These are phyloP conservation scores for Gyrodon lividus DNA, from an alignment of 768 basidiomycete genomes.

Conservation along the genomic window DNA sequence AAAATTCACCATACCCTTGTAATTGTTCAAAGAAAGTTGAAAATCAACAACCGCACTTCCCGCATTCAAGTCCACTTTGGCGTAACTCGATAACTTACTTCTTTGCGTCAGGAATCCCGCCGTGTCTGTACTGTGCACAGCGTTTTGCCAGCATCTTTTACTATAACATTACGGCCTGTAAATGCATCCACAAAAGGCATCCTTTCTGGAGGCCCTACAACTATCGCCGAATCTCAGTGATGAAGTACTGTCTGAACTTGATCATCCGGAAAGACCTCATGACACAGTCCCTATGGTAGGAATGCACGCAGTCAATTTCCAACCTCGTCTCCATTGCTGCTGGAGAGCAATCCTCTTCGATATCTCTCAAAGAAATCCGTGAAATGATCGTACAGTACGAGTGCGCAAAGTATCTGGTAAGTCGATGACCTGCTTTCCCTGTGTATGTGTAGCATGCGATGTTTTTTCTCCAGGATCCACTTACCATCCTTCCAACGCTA, in stretches of 20 bases:
- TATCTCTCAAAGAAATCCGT: slow-evolving; percentile 19
- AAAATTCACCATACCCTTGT: no score
- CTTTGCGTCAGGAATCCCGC: no score
- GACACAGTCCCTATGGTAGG: slow-evolving; percentile 12
- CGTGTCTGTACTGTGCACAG: no score
- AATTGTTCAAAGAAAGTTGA: no score
- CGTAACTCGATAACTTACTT: no score
- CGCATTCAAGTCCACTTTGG: no score
- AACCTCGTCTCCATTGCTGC: slow-evolving; percentile 20
- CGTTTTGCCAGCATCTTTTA: no score
- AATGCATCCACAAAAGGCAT: background rate
- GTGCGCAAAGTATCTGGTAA: slow-evolving; percentile 19
- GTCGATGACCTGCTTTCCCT: background rate
- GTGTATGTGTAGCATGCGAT: background rate
- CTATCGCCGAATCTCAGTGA: slow-evolving; percentile 23
- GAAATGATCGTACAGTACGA: slow-evolving; percentile 15
- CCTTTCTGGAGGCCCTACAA: slow-evolving; percentile 18
- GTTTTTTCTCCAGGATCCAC: slow-evolving; percentile 34
- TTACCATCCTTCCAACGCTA: slow-evolving; percentile 37
- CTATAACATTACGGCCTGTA: no score
- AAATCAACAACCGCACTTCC: no score
- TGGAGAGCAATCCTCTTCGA: background rate
- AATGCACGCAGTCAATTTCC: slow-evolving; percentile 13
- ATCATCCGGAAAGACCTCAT: background rate
- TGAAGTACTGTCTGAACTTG: slow-evolving; percentile 15